Conservation (phyloP, 805 yeast species). For the Cyberlindnera euphorbiiphila region DNA sequence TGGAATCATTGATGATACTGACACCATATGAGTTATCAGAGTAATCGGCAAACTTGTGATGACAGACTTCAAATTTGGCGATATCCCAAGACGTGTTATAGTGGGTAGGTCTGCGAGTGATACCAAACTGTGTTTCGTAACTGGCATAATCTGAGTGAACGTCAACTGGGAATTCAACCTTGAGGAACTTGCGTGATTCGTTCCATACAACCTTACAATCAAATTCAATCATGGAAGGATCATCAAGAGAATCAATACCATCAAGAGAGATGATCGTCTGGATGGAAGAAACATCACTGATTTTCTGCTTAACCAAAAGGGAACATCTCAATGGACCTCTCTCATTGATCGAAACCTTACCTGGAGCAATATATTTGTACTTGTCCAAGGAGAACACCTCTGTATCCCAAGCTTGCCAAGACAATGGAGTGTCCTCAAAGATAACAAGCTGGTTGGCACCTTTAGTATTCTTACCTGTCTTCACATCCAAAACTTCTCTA, state of each 20-base stretch:
- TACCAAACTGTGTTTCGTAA: constrained; percentile 93
- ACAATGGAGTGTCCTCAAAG: constrained; percentile 86
- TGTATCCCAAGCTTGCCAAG: constrained; percentile 97
- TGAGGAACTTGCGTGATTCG: constrained; percentile 81
- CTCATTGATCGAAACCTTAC: constrained; percentile 37
- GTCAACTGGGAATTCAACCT: constrained; percentile 92
- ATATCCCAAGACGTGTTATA: constrained; percentile 94
- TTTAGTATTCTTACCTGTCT: constrained; percentile 37
- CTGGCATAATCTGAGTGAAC: constrained; percentile 71
- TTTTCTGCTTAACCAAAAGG: constrained; percentile 55
- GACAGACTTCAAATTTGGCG: constrained; percentile 94
- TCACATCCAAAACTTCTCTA: constrained; percentile 64
- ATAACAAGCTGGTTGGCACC: constrained; percentile 82
- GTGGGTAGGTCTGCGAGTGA: constrained; percentile 90
- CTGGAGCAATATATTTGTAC: constrained; percentile 44
- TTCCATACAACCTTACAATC: constrained; percentile 76
- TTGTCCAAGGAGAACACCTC: constrained; percentile 83
- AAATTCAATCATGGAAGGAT: constrained; percentile 44
- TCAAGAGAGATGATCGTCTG: constrained; percentile 67
- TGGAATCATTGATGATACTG: constrained; percentile 73
- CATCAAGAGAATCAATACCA: constrained; percentile 39
- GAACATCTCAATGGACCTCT: constrained; percentile 60
- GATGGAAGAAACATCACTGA: constrained; percentile 55
- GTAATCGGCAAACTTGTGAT: constrained; percentile 90
- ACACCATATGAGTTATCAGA: constrained; percentile 88